phyloP scores from a whole-genome alignment of 2,329 filamentous ascomycete species.

The Xylariaceae sp. region DNA sequence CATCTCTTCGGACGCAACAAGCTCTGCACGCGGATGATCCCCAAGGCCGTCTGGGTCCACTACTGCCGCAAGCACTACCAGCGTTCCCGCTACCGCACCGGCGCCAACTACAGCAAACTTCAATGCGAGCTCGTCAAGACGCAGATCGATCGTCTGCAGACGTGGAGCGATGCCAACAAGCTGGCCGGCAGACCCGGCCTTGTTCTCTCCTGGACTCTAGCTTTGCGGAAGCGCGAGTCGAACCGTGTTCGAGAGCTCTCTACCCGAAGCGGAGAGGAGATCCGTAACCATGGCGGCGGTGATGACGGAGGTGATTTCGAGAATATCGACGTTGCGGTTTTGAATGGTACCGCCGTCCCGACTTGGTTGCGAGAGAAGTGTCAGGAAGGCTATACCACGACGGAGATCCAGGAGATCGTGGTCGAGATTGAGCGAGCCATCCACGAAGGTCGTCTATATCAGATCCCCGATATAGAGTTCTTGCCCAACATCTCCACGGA shows the following conservation, averaged over 20 bases:
- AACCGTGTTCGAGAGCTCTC: conserved; percentile 45
- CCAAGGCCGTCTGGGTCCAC: conserved; percentile 64
- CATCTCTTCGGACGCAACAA: conserved; percentile 84
- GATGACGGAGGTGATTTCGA: conserved; percentile 26
- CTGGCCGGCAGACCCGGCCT: conserved; percentile 36
- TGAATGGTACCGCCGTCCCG: conserved; percentile 36
- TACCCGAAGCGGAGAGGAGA: conserved; percentile 30
- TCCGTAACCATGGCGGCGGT: no score
- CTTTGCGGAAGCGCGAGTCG: conserved; percentile 59
- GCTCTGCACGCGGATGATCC: conserved; percentile 64
- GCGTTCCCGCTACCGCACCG: conserved; percentile 63
- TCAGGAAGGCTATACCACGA: conserved; percentile 43
- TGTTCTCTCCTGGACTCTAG: conserved; percentile 56
- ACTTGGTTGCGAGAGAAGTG: conserved; percentile 38
- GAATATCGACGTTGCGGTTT: conserved; percentile 23
- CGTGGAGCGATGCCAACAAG: conserved; percentile 53
- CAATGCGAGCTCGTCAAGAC: conserved; percentile 60
- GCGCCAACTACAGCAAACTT: conserved; percentile 51
- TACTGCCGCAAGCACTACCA: conserved; percentile 82
- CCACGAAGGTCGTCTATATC: conserved; percentile 35
- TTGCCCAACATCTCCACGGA: conserved; percentile 48
- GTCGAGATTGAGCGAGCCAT: conserved; percentile 42
- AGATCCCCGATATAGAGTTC: conserved; percentile 55
- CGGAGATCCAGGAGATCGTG: conserved; percentile 44
- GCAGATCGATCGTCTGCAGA: conserved; percentile 57